Base-by-base conservation (phyloP, 2,329 filamentous ascomycete species). In the Rhexocercosporidium sp. region DNA sequence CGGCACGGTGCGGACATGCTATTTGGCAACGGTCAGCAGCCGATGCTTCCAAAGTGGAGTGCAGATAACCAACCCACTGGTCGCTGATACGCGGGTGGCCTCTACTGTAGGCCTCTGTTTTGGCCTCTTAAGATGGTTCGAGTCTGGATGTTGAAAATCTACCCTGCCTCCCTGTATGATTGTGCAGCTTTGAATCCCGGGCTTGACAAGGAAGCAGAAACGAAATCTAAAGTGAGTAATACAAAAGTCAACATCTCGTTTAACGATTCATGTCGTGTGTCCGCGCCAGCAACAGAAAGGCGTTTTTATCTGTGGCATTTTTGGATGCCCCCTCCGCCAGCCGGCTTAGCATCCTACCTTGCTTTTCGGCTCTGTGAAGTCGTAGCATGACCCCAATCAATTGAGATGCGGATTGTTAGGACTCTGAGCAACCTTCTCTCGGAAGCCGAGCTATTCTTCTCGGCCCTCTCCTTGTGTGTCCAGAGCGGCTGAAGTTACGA, bases 181-280 rank as follows among this genome's bases (percentile, higher is more conserved):
- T 37, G 34, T 37, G 34, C 34, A 7, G 34, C 2, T 37, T 11
- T 37, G 34, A 37, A 37, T 37, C 27, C 14, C 27, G 18, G 51
- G 16, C 25, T 29, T 53, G 25, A n/a, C 12, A 25, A 18, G n/a
- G 31, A 25, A 22, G n/a, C 53, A 18, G 29, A 20, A 37, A 20
- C 51, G 16, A n/a, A 18, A 14, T 54, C 29, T 14, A 39, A 29
- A 54, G 31, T 39, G 53, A 56, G 53, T 56, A 56, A 56, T 56
- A 22, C 31, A 37, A 56, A 56, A 22, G 29, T 56, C 11, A 56
- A 56, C 11, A 56, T 56, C 53, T 56, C 53, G 53, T 56, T 37
- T 56, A 34, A 37, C 22, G 53, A 56, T 37, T 56, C 53, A 39
- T 37, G 29, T 20, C 16, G 27, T 34, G 51, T 54, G 51, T 16